phyloP scores from a whole-genome alignment of 23 red algal genomes.

The Chondrus crispus region DNA sequence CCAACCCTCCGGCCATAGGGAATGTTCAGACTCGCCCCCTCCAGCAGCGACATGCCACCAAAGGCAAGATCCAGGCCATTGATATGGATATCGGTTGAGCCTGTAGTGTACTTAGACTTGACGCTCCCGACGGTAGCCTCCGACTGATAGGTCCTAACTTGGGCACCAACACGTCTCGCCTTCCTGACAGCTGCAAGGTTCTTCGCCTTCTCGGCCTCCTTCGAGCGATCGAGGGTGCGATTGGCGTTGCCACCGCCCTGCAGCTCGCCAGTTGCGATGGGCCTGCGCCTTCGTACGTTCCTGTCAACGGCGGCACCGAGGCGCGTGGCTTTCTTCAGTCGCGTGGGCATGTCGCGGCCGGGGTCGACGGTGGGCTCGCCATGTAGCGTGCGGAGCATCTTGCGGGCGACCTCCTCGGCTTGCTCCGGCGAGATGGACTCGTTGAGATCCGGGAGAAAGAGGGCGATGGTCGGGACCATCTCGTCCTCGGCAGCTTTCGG shows the following conservation, averaged over 20 bases:
- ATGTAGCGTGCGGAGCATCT: conserved; percentile 60
- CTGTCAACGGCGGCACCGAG: conserved; percentile 55
- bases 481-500: conserved; percentile 58
- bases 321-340: conserved; percentile 61
- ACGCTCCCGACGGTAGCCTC: conserved; percentile 58
- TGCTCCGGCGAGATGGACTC: neutral
- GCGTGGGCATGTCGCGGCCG: conserved; percentile 14
- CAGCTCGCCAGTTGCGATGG: neutral
- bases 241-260: conserved; percentile 64
- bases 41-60: conserved; percentile 74
- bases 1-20: conserved; percentile 83
- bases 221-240: conserved; percentile 78
- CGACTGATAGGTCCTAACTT: conserved; percentile 50
- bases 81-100: conserved; percentile 70
- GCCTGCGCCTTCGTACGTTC: neutral
- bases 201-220: conserved; percentile 73
- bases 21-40: conserved; percentile 68
- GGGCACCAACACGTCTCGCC: conserved; percentile 60
- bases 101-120: conserved; percentile 57
- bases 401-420: conserved; percentile 9
- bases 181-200: conserved; percentile 51
- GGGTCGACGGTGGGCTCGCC: conserved; percentile 38
- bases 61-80: conserved; percentile 80
- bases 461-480: conserved; percentile 29
- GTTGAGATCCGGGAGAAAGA: conserved; percentile 53